Evolutionary conservation across 352 stramenopile genomes (phyloP).

Genomic region (Globisporangium polare): DNA sequence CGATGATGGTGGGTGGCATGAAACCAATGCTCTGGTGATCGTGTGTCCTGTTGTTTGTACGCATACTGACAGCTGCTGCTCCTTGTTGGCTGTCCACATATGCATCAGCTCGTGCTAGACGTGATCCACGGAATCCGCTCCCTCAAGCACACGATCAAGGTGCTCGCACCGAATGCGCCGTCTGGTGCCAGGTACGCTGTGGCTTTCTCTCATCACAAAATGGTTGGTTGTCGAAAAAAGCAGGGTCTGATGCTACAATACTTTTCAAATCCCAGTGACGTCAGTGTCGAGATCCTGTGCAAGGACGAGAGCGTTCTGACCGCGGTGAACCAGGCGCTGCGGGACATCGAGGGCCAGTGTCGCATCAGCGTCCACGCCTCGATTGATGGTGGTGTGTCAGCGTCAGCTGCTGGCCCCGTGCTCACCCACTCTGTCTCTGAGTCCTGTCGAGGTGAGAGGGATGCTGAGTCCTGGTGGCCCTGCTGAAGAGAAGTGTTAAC

Average conservation of each 20-base stretch:
- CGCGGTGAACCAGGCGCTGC: conserved; percentile 31
- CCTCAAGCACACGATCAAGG: conserved; percentile 79
- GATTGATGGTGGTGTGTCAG: neutral
- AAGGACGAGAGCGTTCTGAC: conserved; percentile 23
- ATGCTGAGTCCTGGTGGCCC: neutral
- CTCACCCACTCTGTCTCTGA: conserved; percentile 56
- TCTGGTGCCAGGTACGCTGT: conserved; percentile 21
- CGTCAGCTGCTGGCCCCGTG: conserved; percentile 16
- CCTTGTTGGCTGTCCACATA: neutral
- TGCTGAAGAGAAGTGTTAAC: neutral
- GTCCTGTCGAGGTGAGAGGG: conserved; percentile 39
- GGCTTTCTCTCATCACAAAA: neutral
- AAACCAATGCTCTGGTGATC: neutral
- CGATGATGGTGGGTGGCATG: conserved; percentile 65
- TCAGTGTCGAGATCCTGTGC: conserved; percentile 29
- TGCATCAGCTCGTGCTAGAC: conserved; percentile 60
- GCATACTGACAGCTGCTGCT: neutral
- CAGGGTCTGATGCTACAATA: neutral
- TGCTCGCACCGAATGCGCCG: conserved; percentile 47
- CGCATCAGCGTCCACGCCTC: conserved; percentile 28
- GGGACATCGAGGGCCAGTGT: conserved; percentile 45
- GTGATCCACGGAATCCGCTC: conserved; percentile 94
- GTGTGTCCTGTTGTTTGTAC: neutral
- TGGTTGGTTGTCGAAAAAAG: too few relatives aligned
- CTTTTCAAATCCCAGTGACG: conserved; percentile 3